Evolutionary conservation across 805 yeast genomes (phyloP).

Genomic region (Metschnikowia matae): DNA sequence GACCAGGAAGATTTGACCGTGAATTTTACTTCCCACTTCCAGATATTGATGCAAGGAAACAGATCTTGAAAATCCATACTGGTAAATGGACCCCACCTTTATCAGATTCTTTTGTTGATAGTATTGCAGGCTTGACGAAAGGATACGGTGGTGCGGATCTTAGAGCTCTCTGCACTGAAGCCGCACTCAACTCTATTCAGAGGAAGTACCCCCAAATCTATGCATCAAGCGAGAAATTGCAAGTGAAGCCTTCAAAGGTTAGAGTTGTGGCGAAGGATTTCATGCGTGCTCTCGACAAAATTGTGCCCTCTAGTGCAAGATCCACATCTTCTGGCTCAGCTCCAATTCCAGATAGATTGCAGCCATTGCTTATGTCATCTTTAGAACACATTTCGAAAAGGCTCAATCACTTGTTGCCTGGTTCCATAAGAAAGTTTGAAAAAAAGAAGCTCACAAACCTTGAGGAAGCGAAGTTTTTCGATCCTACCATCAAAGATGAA

Average conservation of each 20-base stretch:
- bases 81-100: slow-evolving; percentile 82
- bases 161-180: slow-evolving; percentile 91
- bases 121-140: slow-evolving; percentile 76
- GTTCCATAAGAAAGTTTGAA: slow-evolving; percentile 30
- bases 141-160: slow-evolving; percentile 99
- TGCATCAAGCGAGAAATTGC: slow-evolving; percentile 63
- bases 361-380: slow-evolving; percentile 56
- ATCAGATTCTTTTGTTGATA: slow-evolving; percentile 50
- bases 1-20: slow-evolving; percentile 96
- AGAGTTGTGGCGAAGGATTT: slow-evolving; percentile 79
- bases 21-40: slow-evolving; percentile 96
- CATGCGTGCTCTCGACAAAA: slow-evolving; percentile 76
- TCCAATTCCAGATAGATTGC: slow-evolving; percentile 72
- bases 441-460: slow-evolving; percentile 50
- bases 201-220: slow-evolving; percentile 92
- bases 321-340: slow-evolving; percentile 69
- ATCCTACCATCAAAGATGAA: slow-evolving; percentile 49
- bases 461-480: slow-evolving; percentile 67
- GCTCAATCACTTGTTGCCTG: slow-evolving; percentile 60
- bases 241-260: slow-evolving; percentile 67
- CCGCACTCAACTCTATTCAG: slow-evolving; percentile 89
- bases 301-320: slow-evolving; percentile 89
- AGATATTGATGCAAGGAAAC: slow-evolving; percentile 69
- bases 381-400: slow-evolving; percentile 43
- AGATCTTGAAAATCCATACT: slow-evolving; percentile 82